These are phyloP conservation scores for Botryotinia narcissicola DNA, from an alignment of 2,329 filamentous ascomycete genomes.

Conservation along the genomic window DNA sequence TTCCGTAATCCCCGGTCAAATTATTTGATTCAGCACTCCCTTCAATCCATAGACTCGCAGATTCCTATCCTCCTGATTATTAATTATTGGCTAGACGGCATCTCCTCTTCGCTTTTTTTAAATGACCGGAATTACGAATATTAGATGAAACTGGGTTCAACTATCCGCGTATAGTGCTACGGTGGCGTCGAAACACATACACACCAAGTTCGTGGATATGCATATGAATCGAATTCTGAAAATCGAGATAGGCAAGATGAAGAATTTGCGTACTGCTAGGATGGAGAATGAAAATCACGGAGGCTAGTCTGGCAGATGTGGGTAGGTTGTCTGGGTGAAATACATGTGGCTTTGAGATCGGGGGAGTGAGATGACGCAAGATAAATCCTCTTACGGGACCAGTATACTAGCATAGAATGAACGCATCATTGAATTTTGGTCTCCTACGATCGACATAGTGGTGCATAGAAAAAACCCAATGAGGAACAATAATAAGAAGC, in stretches of 20 bases:
- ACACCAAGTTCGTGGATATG: slow-evolving; percentile 54
- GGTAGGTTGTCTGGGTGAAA: background rate
- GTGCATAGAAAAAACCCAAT: background rate
- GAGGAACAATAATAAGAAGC: background rate
- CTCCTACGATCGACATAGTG: background rate
- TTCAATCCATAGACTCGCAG: slow-evolving; percentile 51
- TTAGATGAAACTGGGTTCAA: slow-evolving; percentile 29
- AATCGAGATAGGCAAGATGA: background rate
- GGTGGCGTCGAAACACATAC: slow-evolving; percentile 53
- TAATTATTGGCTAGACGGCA: slow-evolving; percentile 56
- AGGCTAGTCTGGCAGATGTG: background rate
- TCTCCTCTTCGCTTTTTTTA: slow-evolving; percentile 56
- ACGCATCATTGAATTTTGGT: background rate
- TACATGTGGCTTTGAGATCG: background rate
- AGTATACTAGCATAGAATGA: background rate
- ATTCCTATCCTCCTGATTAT: slow-evolving; percentile 52
- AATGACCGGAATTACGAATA: slow-evolving; percentile 43
- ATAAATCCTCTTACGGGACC: background rate
- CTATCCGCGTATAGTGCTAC: slow-evolving; percentile 53
- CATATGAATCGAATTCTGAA: slow-evolving; percentile 50
- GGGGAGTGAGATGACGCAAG: background rate
- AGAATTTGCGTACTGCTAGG: background rate
- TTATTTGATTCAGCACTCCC: slow-evolving; percentile 59
- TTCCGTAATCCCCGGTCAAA: slow-evolving; percentile 55
- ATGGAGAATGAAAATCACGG: background rate